Base-by-base conservation (phyloP, 2,329 filamentous ascomycete genomes). In the Ustulina deusta region DNA sequence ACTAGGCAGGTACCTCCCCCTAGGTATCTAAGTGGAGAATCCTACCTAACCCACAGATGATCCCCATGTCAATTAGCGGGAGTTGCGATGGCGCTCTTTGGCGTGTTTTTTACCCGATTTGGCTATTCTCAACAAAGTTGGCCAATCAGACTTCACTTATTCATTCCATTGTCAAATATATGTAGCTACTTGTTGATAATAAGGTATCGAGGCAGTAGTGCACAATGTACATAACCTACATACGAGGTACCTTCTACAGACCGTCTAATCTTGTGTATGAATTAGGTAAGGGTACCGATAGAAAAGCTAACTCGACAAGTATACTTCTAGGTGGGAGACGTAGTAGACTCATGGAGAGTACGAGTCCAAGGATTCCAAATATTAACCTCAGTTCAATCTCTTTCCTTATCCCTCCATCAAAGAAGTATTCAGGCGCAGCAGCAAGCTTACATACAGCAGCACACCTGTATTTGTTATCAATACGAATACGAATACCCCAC, bases 51-150 rank as follows among this genome's bases (percentile, higher is more conserved):
- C 34, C 44, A 48, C 22, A 40, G 52, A 29, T 32, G 61, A 54
- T 63, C 55, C 32, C 38, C n/a, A 25, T 25, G 34, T 51, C 49
- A 54, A 55, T 55, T 55, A 27, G 49, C 27, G n/a, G 48, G 15
- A 20, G 56, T 36, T 46, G 46, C 36, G 34, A 38, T 55, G n/a
- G 32, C 32, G 13, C 49, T 38, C 10, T 27, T 22, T 57, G 57
- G 52, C 61, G 61, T 34, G 44, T 42, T 51, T 32, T 63, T 34
- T 58, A 60, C 62, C 62, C 46, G 56, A 65, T 60, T 48, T 36
- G 62, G 62, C 38, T 36, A 52, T 55, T 60, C 40, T 48, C 22
- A 29, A 38, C 40, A 20, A 17, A 27, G 38, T 32, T 25, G 36
- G 27, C 63, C 57, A 66, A 66, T 66, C 48, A 65, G 29, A 11